Evolutionary conservation across 305 asterid species (phyloP).

Genomic region (Solanum hybrid): DNA sequence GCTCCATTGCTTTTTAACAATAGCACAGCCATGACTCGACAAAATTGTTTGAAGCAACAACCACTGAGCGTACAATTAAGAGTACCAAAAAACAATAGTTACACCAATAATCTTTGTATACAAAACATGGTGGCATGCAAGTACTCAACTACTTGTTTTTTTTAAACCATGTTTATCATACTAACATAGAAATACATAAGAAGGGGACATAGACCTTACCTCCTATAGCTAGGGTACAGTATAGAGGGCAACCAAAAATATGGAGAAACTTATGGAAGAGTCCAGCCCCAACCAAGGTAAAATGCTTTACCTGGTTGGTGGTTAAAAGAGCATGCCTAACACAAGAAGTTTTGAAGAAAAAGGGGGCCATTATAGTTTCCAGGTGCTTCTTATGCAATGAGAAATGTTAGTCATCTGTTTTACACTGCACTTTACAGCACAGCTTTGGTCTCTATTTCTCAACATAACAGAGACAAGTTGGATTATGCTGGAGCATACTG

Average conservation of each 20-base stretch:
- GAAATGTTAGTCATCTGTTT: neutral
- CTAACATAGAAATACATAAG: neutral
- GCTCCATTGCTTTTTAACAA: neutral
- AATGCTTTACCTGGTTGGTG: neutral
- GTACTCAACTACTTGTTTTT: neutral
- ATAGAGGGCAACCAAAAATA: neutral
- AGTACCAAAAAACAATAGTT: neutral
- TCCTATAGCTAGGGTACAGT: neutral
- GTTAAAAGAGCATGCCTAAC: neutral
- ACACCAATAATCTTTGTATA: neutral
- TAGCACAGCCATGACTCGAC: neutral
- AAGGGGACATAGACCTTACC: neutral
- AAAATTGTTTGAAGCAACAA: neutral
- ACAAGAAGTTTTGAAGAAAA: neutral
- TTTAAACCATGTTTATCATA: neutral
- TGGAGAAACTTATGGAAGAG: neutral
- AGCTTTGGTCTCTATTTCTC: neutral
- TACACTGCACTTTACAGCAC: neutral
- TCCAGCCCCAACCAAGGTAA: neutral
- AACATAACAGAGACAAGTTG: neutral
- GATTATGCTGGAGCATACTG: neutral
- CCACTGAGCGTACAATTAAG: neutral
- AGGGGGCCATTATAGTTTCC: neutral
- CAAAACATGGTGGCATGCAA: neutral
- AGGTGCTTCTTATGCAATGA: neutral